These are phyloP conservation scores for Kwoniella shandongensis DNA, from an alignment of 768 basidiomycete genomes.

Conservation along the genomic window DNA sequence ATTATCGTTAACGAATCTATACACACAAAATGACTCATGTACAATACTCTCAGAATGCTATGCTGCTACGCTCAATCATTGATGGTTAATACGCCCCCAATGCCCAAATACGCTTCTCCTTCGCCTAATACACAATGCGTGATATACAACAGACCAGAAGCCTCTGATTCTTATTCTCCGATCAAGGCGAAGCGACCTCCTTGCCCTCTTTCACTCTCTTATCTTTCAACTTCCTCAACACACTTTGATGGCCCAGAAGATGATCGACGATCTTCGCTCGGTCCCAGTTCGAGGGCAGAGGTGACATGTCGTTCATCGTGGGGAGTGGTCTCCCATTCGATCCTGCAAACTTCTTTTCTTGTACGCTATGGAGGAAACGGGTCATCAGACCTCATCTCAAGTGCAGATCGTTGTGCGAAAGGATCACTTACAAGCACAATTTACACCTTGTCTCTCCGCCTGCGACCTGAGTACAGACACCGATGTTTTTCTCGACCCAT, in stretches of 20 bases:
- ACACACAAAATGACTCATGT: too few relatives aligned
- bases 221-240: slow-evolving; percentile 9
- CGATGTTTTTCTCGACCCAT: slow-evolving; percentile 4
- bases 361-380: not conserved
- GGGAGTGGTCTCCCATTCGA: not conserved
- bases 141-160: too few relatives aligned
- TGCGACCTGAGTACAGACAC: not conserved
- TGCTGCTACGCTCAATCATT: too few relatives aligned
- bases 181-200: slow-evolving; percentile 9
- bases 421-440: slow-evolving; percentile 13
- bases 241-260: not conserved
- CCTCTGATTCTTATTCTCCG: not conserved
- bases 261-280: slow-evolving; percentile 7
- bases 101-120: too few relatives aligned
- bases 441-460: slow-evolving; percentile 7
- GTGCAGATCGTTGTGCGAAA: not conserved
- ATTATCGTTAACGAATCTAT: too few relatives aligned
- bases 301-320: slow-evolving; percentile 3
- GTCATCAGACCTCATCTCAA: not conserved
- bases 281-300: not conserved
- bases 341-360: slow-evolving; percentile 3
- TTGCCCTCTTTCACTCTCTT: slow-evolving; percentile 23
- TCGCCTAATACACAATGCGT: too few relatives aligned
- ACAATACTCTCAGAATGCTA: too few relatives aligned
- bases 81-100: too few relatives aligned